phyloP scores from a whole-genome alignment of 495 filamentous ascomycete genomes.

The Podospora bellae-mahoneyi region DNA sequence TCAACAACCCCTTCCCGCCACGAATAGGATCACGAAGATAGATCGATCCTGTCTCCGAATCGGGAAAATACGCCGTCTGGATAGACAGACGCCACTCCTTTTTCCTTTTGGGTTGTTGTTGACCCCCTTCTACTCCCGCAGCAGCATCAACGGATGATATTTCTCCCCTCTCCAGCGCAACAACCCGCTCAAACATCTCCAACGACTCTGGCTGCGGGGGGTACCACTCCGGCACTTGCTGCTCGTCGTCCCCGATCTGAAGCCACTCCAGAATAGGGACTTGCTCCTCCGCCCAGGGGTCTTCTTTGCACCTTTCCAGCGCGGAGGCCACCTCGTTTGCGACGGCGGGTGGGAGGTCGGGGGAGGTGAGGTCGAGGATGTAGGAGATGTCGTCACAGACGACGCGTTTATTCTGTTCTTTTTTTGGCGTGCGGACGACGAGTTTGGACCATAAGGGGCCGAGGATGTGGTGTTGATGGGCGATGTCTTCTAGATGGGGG shows the following conservation, averaged over 20 bases:
- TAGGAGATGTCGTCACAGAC: not conserved
- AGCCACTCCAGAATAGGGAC: not conserved
- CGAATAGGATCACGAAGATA: not conserved
- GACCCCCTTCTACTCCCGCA: not conserved
- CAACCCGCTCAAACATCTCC: not conserved
- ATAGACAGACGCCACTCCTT: not conserved
- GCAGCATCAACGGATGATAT: not conserved
- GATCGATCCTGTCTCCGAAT: not conserved
- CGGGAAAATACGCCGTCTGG: not conserved
- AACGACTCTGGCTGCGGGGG: not conserved
- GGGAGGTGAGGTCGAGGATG: not conserved
- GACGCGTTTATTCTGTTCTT: not conserved
- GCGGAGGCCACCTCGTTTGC: not conserved
- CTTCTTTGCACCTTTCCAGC: constrained; percentile 14
- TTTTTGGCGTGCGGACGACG: not conserved
- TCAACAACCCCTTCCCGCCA: not conserved
- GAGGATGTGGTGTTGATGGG: not conserved
- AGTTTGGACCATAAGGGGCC: not conserved
- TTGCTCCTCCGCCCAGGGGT: not conserved
- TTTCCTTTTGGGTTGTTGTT: not conserved
- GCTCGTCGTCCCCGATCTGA: not conserved
- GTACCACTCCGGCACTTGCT: not conserved
- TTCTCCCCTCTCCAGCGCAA: not conserved
- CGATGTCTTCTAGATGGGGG: not conserved
- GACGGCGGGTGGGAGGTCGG: not conserved